Percentiles rank a stretch among this genome's conserved stretches.
These are phyloP conservation scores for Leccinum incarnatum DNA, from an alignment of 768 basidiomycete species.

Conservation along the genomic window DNA sequence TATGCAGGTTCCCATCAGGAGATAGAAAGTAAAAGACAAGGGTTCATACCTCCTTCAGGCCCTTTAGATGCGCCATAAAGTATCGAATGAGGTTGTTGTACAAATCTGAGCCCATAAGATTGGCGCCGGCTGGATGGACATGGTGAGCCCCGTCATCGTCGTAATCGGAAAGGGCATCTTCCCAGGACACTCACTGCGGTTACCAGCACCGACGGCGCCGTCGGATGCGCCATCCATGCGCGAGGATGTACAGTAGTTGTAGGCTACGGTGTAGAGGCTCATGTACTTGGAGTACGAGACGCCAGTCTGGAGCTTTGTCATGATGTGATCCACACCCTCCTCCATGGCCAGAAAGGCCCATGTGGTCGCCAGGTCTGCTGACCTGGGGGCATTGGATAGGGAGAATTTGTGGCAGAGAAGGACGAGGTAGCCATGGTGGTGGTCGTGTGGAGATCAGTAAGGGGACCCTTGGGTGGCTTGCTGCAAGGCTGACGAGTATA, in stretches of 20 bases:
- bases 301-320: conserved; percentile 86
- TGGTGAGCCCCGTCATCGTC: conserved; percentile 3
- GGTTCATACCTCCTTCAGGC: conserved; percentile 56
- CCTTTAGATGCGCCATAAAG: conserved; percentile 78
- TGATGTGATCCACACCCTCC: conserved; percentile 86
- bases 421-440: conserved; percentile 34
- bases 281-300: conserved; percentile 89
- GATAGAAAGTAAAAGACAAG: conserved; percentile 20
- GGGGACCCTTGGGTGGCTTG: conserved; percentile 8
- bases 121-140: conserved; percentile 70
- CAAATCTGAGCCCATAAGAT: conserved; percentile 95
- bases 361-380: conserved; percentile 72
- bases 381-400: conserved; percentile 58
- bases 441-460: conserved; percentile 27
- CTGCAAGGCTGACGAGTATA: conserved; percentile 13
- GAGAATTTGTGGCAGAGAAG: conserved; percentile 29
- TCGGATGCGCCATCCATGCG: conserved; percentile 60
- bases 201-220: conserved; percentile 33
- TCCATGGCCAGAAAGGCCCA: conserved; percentile 72
- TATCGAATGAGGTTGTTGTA: conserved; percentile 94
- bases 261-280: conserved; percentile 87
- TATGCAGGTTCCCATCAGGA: conserved; percentile 33
- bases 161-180: conserved; percentile 26
- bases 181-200: conserved; percentile 53
- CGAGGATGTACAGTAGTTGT: conserved; percentile 96